These are phyloP conservation scores for Talaromyces wortmannii DNA, from an alignment of 495 filamentous ascomycete species.

Conservation along the genomic window DNA sequence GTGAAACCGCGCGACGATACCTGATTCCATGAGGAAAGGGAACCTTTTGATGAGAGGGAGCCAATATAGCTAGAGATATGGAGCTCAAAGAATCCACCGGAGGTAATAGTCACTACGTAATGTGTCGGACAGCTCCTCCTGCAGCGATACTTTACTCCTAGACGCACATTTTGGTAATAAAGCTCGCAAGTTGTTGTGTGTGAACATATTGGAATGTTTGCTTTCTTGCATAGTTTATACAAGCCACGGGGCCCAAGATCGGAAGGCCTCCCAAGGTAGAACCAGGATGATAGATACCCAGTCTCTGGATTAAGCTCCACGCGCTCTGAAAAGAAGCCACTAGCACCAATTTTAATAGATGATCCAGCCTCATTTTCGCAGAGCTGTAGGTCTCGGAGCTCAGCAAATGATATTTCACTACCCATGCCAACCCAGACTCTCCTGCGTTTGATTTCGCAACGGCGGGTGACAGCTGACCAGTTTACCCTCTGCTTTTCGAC, in stretches of 20 bases:
- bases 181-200: neutral
- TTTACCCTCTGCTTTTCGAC: constrained; percentile 1
- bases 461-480: neutral
- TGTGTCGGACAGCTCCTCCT: neutral
- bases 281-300: neutral
- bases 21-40: neutral
- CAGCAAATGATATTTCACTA: neutral
- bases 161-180: neutral
- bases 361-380: neutral
- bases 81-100: neutral
- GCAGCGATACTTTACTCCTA: neutral
- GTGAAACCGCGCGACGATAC: neutral
- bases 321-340: neutral
- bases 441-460: neutral
- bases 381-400: neutral
- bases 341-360: neutral
- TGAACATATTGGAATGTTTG: neutral
- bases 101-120: neutral
- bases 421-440: neutral
- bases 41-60: neutral
- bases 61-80: neutral
- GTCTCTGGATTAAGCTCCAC: neutral
- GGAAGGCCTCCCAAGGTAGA: neutral
- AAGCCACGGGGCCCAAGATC: neutral
- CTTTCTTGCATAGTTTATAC: neutral